Base-by-base conservation (phyloP, 2,329 filamentous ascomycete species). In the Colletotrichum abscissum region DNA sequence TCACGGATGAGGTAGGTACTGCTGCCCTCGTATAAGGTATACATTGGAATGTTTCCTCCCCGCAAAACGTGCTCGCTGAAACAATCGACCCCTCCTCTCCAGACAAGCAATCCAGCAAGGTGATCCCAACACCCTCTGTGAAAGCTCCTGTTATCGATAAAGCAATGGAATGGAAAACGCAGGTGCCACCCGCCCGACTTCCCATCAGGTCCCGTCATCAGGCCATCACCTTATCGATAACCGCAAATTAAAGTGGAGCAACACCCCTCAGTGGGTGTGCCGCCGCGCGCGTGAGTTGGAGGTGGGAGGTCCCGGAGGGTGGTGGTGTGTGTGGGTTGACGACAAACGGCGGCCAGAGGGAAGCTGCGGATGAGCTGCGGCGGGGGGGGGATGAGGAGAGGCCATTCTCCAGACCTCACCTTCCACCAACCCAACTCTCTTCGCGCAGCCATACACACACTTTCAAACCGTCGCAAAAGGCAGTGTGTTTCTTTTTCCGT, bases 81-180 rank as follows among this genome's bases (percentile, higher is more conserved):
- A 73, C 71, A 60, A 26, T 49, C 56, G 24, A 73, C 71, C 71
- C 71, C 71, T 73, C 70, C 60, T 64, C 65, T 62, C 67, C 60
- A 66, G 56, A 66, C 67, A 65, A 52, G 55, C 65, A 58, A 35
- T 19, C 16, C 54, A 49, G 49, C 42, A 42, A 59, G 65, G 26
- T 55, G 19, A 46, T 14, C 9, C 57, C 35, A 68, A 38, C 58
- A 63, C 12, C 11, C 16, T 52, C 26, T 7, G 8, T 56, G 33
- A 5, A 30, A 63, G 64, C 64, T 63, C 49, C 26, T 19, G 42
- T 60, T 73, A 73, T 73, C 71, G 71, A 73, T 73, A 73, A 66
- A 26, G 11, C 26, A n/a, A 35, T 35, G 33, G 33, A 35, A 35
- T 35, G 33, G 33, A 12, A 22, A 11, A 46, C 12, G 14, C 5